These are phyloP conservation scores for Trichosporon coremiiforme DNA, from an alignment of 1,284 basidiomycete species.

Conservation along the genomic window DNA sequence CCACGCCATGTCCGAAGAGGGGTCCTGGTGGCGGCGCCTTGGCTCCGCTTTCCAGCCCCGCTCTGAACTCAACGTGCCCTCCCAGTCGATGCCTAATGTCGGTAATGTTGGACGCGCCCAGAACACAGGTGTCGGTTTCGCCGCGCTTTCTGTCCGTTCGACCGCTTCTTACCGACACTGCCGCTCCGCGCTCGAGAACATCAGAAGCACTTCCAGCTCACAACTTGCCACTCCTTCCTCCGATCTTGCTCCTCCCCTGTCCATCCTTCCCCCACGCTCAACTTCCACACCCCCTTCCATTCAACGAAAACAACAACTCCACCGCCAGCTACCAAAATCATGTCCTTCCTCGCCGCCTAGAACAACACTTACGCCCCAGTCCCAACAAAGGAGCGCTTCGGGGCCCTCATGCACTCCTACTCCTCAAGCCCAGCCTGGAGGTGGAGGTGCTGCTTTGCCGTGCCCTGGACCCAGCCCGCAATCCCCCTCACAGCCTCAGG, in stretches of 20 bases:
- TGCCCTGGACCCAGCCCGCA: neutral
- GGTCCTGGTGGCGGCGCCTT: slow-evolving; percentile 16
- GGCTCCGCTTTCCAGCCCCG: slow-evolving; percentile 9
- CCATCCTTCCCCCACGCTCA: slow-evolving; percentile 8
- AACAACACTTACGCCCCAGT: neutral
- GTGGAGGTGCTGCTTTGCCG: neutral
- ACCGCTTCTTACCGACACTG: neutral
- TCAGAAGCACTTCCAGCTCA: neutral
- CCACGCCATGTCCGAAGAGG: slow-evolving; percentile 11
- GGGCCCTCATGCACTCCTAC: neutral
- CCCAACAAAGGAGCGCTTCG: neutral
- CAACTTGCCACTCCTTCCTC: slow-evolving; percentile 1
- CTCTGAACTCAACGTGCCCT: neutral
- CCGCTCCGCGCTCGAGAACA: slow-evolving; percentile 10
- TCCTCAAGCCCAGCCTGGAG: neutral
- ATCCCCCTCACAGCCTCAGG: neutral
- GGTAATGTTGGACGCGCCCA: neutral
- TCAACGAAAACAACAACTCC: slow-evolving; percentile 3
- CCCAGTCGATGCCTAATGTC: neutral
- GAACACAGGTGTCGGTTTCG: slow-evolving; percentile 9
- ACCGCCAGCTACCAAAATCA: neutral
- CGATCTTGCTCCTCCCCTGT: neutral
- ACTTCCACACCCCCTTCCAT: neutral
- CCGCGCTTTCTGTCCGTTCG: neutral
- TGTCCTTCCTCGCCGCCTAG: slow-evolving; percentile 17